Conservation (phyloP, 768 basidiomycete genomes). For the Suillus plorans region DNA sequence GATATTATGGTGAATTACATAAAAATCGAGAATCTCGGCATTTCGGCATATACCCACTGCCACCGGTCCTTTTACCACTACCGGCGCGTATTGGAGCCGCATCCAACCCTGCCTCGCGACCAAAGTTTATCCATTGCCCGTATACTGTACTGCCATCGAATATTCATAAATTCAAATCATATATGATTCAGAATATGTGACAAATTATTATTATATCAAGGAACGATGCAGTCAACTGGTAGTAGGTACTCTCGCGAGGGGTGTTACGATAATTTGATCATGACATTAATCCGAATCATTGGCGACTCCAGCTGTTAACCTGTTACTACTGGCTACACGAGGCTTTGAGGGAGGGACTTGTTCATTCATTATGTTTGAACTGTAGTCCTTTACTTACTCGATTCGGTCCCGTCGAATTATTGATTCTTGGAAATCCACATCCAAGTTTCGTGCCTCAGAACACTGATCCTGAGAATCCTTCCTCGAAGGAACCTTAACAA, state of each 20-base stretch:
- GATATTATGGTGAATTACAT: background rate
- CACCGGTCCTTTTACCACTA: background rate
- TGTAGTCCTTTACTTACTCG: background rate
- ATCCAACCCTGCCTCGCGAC: background rate
- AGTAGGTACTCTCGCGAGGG: background rate
- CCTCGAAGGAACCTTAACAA: background rate
- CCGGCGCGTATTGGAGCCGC: background rate
- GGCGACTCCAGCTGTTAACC: background rate
- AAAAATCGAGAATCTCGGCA: constrained; percentile 1
- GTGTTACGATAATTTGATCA: background rate
- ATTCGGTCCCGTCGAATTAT: background rate
- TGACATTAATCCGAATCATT: background rate
- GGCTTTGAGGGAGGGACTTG: background rate
- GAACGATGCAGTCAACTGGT: constrained; percentile 1
- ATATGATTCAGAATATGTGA: background rate
- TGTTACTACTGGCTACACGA: background rate
- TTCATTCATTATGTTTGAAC: background rate
- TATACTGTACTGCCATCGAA: background rate
- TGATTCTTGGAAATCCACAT: background rate
- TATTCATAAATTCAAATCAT: background rate
- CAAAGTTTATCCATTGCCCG: background rate
- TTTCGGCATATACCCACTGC: background rate
- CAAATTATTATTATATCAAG: constrained; percentile 2
- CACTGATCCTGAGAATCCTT: background rate
- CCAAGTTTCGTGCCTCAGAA: background rate